These are phyloP conservation scores for Gigaspora rosea DNA, from an alignment of 192 early-diverging fungal genomes.

Conservation along the genomic window DNA sequence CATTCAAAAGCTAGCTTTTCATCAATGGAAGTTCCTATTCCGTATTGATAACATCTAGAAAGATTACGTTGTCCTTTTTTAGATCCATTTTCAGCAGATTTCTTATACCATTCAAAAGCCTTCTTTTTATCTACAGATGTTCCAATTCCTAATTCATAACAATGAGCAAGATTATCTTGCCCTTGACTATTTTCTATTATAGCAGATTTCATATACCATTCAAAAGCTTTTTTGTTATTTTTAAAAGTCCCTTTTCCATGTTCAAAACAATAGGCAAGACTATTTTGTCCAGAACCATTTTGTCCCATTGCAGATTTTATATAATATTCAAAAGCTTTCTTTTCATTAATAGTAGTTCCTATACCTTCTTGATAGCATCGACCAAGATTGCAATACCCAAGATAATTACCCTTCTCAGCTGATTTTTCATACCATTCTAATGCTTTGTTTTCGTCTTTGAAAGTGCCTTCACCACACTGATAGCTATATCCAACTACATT, in stretches of 20 bases:
- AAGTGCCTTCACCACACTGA: conserved; percentile 69
- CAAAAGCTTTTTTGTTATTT: conserved; percentile 46
- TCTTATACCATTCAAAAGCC: conserved; percentile 55
- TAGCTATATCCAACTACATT: conserved; percentile 79
- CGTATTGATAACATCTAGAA: too few relatives aligned
- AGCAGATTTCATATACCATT: conserved; percentile 57
- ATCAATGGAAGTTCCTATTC: too few relatives aligned
- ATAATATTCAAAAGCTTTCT: conserved; percentile 64
- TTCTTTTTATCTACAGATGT: conserved; percentile 59
- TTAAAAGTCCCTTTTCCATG: conserved; percentile 64
- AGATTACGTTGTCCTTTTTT: too few relatives aligned
- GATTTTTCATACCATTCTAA: conserved; percentile 61
- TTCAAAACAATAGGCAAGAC: conserved; percentile 78
- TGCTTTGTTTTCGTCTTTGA: conserved; percentile 63
- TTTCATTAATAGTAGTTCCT: conserved; percentile 50
- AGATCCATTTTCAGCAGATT: conserved; percentile 49
- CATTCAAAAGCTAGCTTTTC: too few relatives aligned
- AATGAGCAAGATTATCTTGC: conserved; percentile 57
- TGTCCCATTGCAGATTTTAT: background rate
- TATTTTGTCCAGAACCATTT: conserved; percentile 61
- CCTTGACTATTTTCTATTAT: conserved; percentile 55
- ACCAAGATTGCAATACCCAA: conserved; percentile 56
- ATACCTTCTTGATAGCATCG: conserved; percentile 64
- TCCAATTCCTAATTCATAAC: conserved; percentile 61
- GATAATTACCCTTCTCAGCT: conserved; percentile 53